phyloP scores from a whole-genome alignment of 23 red algal species.

The Chondrus crispus region DNA sequence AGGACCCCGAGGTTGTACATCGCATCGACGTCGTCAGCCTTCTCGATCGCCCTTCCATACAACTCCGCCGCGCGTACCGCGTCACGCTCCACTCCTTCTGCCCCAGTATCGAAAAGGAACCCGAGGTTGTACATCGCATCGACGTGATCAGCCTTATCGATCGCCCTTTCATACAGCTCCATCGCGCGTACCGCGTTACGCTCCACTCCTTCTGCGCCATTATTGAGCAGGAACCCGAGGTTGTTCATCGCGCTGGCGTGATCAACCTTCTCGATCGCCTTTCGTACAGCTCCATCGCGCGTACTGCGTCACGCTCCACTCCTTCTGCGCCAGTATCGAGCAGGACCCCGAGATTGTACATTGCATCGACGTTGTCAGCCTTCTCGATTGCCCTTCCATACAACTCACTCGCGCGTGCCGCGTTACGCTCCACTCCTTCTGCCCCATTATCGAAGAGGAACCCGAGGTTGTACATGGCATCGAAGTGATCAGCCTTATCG shows the following conservation, averaged over 20 bases:
- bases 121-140: background rate
- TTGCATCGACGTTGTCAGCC: background rate
- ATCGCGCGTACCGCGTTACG: background rate
- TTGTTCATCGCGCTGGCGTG: background rate
- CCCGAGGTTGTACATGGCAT: slow-evolving; percentile 29
- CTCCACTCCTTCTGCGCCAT: slow-evolving; percentile 8
- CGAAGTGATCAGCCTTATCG: background rate
- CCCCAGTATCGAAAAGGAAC: background rate
- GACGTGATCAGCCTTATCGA: background rate
- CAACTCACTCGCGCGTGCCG: background rate
- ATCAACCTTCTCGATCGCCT: background rate
- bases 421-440: background rate
- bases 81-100: background rate
- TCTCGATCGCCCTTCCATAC: background rate
- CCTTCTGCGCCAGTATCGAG: background rate
- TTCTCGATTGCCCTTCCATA: slow-evolving; percentile 21
- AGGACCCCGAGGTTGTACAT: background rate
- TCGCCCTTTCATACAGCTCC: slow-evolving; percentile 4
- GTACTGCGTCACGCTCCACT: background rate
- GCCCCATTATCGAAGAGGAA: slow-evolving; percentile 9
- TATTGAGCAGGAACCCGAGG: background rate
- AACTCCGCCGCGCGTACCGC: background rate
- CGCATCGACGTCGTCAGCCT: background rate
- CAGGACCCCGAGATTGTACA: slow-evolving; percentile 21
- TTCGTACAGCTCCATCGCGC: background rate